A percentile compares a stretch with the other conserved stretches of the same genome.
phyloP scores from a whole-genome alignment of 1,284 basidiomycete genomes.

The Trametes hirsuta region DNA sequence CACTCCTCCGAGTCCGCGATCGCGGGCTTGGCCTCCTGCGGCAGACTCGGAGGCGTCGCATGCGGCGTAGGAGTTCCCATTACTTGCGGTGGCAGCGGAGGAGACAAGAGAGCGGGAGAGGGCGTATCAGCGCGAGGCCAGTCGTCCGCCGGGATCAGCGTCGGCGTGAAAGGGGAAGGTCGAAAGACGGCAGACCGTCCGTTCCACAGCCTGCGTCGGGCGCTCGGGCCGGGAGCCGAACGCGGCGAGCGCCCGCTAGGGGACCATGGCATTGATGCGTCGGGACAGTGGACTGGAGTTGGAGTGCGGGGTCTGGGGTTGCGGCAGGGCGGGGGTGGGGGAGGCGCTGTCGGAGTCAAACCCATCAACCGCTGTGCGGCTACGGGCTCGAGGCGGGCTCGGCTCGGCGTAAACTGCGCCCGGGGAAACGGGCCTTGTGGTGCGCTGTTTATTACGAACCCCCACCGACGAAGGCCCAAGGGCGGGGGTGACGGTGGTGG shows the following conservation, averaged over 20 bases:
- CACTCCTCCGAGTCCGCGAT: background rate
- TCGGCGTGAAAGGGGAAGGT: constrained; percentile 1
- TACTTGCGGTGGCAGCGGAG: background rate
- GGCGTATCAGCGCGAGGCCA: constrained; percentile 1
- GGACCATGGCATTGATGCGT: background rate
- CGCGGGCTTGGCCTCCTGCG: background rate
- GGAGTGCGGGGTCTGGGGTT: background rate
- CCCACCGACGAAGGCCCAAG: background rate
- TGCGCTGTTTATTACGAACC: background rate
- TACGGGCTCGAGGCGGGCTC: background rate
- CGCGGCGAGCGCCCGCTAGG: background rate
- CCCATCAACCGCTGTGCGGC: background rate
- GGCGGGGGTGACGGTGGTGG: constrained; percentile 19
- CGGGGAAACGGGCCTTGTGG: background rate
- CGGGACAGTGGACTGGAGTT: background rate
- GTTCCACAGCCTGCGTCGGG: background rate
- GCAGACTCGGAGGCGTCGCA: background rate
- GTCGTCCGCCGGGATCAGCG: constrained; percentile 1
- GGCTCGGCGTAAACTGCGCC: background rate
- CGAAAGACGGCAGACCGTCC: background rate
- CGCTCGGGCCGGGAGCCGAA: background rate
- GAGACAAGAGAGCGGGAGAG: background rate
- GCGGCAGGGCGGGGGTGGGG: background rate
- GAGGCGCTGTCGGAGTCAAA: constrained; percentile 1
- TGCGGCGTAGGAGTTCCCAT: background rate